Conservation (phyloP, 176 grass and related monocot species). For the Aegilops umbellulata region DNA sequence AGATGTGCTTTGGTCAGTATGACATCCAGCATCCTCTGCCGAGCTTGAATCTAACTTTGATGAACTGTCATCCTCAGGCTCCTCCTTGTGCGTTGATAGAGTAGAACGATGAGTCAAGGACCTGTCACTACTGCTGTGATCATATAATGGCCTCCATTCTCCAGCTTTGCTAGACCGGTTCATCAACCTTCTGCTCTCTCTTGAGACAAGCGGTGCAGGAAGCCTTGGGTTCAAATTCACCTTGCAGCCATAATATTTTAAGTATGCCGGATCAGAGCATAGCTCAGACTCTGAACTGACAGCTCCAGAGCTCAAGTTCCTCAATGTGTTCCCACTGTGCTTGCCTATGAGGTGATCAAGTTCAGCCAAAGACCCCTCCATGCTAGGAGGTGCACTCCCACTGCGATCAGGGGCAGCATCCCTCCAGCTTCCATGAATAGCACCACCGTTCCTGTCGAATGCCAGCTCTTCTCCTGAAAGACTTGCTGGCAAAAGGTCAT, state of each 20-base stretch:
- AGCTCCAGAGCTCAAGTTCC: slow-evolving; percentile 31
- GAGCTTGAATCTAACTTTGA: slow-evolving; percentile 50
- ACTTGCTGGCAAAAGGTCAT: slow-evolving; percentile 28
- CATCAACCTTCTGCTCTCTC: slow-evolving; percentile 55
- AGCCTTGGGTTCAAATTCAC: slow-evolving; percentile 86
- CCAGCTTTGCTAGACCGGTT: slow-evolving; percentile 43
- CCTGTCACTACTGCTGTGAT: slow-evolving; percentile 31
- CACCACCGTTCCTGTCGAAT: slow-evolving; percentile 28
- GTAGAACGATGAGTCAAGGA: slow-evolving; percentile 46
- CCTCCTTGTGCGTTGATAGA: slow-evolving; percentile 83
- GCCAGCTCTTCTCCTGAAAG: slow-evolving; percentile 57
- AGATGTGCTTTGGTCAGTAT: slow-evolving; percentile 31
- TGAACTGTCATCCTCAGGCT: slow-evolving; percentile 74
- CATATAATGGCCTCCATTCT: slow-evolving; percentile 35
- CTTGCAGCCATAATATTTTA: slow-evolving; percentile 70
- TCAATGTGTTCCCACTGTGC: slow-evolving; percentile 38
- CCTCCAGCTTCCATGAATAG: slow-evolving; percentile 42
- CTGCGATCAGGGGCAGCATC: slow-evolving; percentile 55
- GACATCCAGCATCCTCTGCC: slow-evolving; percentile 30
- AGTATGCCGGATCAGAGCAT: slow-evolving; percentile 53
- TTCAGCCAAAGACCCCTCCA: slow-evolving; percentile 78
- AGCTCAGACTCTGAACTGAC: slow-evolving; percentile 47
- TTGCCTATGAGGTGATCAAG: slow-evolving; percentile 47
- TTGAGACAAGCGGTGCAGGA: slow-evolving; percentile 61
- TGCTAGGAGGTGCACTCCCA: slow-evolving; percentile 88